Evolutionary conservation across 768 basidiomycete species (phyloP).

Genomic region (Xanthoconium stramineum): DNA sequence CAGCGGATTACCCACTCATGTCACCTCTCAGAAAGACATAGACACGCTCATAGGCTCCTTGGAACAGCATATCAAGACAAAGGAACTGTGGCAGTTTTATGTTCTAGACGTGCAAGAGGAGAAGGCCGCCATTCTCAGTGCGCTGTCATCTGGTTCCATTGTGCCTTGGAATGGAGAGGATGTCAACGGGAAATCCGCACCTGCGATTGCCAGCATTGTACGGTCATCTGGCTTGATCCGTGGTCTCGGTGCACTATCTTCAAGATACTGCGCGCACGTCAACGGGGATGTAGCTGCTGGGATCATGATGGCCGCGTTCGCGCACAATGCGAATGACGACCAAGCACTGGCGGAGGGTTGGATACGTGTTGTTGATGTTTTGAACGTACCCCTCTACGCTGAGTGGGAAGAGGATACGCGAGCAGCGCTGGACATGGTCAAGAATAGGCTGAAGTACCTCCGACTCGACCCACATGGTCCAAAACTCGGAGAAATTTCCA

Average conservation of each 20-base stretch:
- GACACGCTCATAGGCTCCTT: conserved; percentile 64
- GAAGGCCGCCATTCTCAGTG: conserved; percentile 45
- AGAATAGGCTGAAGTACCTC: conserved; percentile 74
- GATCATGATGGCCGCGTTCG: conserved; percentile 67
- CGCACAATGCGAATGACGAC: conserved; percentile 41
- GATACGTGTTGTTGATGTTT: conserved; percentile 73
- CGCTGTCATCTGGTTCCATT: conserved; percentile 34
- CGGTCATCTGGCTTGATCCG: conserved; percentile 51
- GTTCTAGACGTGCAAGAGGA: conserved; percentile 74
- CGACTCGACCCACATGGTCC: conserved; percentile 83
- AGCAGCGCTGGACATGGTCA: conserved; percentile 69
- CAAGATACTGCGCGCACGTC: conserved; percentile 65
- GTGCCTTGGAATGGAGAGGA: conserved; percentile 60
- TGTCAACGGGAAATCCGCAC: conserved; percentile 55
- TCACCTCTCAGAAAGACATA: conserved; percentile 69
- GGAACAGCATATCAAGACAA: conserved; percentile 52
- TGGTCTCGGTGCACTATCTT: conserved; percentile 57
- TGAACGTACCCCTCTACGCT: conserved; percentile 86
- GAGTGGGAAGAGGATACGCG: conserved; percentile 85
- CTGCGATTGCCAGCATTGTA: conserved; percentile 65
- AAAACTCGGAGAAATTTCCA: conserved; percentile 74
- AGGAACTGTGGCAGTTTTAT: conserved; percentile 93
- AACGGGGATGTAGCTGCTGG: conserved; percentile 67
- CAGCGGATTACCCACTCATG: conserved; percentile 66
- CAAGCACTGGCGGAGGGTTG: conserved; percentile 67